These are phyloP conservation scores for Starmerella sirachaensis DNA, from an alignment of 805 yeast genomes.

Conservation along the genomic window DNA sequence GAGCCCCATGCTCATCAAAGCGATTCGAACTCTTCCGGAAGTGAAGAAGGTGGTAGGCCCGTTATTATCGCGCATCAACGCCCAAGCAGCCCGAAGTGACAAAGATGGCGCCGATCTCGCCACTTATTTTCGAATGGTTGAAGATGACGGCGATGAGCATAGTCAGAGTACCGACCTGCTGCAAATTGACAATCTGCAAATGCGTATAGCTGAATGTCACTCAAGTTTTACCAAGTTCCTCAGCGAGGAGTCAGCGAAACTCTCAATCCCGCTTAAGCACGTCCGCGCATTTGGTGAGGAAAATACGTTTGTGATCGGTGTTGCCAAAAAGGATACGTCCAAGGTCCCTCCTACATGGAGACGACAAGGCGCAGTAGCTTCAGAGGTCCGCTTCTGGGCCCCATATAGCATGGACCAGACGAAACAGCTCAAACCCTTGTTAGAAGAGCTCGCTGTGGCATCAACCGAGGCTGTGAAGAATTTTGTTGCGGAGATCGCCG, in stretches of 20 bases:
- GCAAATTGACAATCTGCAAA: constrained; percentile 8
- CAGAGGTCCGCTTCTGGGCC: constrained; percentile 61
- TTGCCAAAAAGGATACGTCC: constrained; percentile 46
- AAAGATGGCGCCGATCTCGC: constrained; percentile 4
- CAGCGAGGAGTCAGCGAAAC: constrained; percentile 31
- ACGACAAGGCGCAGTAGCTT: constrained; percentile 55
- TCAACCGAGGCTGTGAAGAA: constrained; percentile 38
- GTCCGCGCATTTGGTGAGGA: constrained; percentile 51
- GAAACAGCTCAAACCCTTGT: constrained; percentile 45
- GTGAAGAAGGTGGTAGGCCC: constrained; percentile 26
- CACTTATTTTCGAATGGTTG: constrained; percentile 2
- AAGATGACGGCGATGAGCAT: background rate
- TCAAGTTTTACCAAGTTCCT: constrained; percentile 43
- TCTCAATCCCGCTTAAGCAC: constrained; percentile 50
- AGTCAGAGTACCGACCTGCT: constrained; percentile 1
- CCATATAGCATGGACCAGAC: constrained; percentile 44
- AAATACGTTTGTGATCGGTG: constrained; percentile 51
- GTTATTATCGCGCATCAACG: constrained; percentile 21
- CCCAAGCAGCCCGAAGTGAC: constrained; percentile 11
- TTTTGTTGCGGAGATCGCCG: constrained; percentile 33
- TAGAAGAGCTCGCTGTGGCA: constrained; percentile 39
- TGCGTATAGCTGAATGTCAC: constrained; percentile 36
- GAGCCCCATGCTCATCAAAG: constrained; percentile 30
- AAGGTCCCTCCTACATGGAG: constrained; percentile 65
- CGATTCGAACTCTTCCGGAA: constrained; percentile 33